phyloP scores from a whole-genome alignment of 345 rosid genomes.

The Limnanthes douglasii region DNA sequence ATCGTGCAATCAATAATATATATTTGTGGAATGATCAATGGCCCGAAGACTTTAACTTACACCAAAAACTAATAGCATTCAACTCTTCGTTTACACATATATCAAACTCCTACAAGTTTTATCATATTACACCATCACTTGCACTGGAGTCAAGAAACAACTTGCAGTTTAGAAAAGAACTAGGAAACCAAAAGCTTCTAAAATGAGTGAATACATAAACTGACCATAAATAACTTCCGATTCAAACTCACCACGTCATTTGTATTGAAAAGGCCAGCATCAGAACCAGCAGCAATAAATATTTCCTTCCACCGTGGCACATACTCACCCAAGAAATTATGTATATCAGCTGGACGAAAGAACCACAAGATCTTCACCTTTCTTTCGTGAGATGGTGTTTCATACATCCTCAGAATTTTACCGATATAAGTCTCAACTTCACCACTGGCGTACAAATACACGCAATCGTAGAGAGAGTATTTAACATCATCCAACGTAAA shows the following conservation, averaged over 20 bases:
- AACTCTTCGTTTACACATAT: no score
- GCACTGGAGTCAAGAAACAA: no score
- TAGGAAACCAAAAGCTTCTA: neutral
- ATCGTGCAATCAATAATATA: no score
- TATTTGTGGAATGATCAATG: no score
- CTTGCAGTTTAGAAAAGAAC: no score
- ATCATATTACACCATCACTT: no score
- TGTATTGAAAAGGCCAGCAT: slow-evolving; percentile 19
- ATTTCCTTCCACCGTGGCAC: slow-evolving; percentile 37
- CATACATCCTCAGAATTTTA: slow-evolving; percentile 30
- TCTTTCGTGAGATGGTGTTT: slow-evolving; percentile 23
- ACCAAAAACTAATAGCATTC: no score
- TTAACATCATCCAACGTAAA: slow-evolving; percentile 20
- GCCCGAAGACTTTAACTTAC: no score
- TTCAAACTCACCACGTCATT: slow-evolving; percentile 25
- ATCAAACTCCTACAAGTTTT: no score
- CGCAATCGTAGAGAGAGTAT: slow-evolving; percentile 32
- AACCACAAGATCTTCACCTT: slow-evolving; percentile 38
- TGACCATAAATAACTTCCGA: neutral
- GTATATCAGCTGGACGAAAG: slow-evolving; percentile 35
- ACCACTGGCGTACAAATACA: slow-evolving; percentile 6
- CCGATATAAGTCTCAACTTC: slow-evolving; percentile 27
- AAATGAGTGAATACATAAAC: neutral
- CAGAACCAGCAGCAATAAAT: slow-evolving; percentile 48
- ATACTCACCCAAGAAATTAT: slow-evolving; percentile 19